A percentile compares a stretch with the other conserved stretches of the same genome.
These are phyloP conservation scores for Cladophialophora exuberans DNA, from an alignment of 2,329 filamentous ascomycete species.

Conservation along the genomic window DNA sequence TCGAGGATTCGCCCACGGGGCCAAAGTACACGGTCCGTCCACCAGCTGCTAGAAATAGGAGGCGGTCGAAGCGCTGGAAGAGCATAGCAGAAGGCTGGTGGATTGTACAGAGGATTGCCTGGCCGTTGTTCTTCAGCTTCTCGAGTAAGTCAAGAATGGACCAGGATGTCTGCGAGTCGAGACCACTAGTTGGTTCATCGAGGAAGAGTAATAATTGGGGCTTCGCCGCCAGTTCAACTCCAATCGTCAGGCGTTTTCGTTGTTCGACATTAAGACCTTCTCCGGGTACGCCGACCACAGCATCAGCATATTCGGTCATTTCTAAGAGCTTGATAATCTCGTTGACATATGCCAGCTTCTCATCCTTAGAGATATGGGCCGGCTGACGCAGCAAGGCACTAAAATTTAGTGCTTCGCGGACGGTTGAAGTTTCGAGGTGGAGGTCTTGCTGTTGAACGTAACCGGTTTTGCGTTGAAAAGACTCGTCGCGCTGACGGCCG, in stretches of 20 bases:
- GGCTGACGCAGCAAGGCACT: slow-evolving; percentile 85
- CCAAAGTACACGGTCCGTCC: slow-evolving; percentile 73
- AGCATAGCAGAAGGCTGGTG: slow-evolving; percentile 96
- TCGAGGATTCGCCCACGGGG: slow-evolving; percentile 64
- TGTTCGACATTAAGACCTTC: slow-evolving; percentile 69
- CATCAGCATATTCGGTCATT: slow-evolving; percentile 88
- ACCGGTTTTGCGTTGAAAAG: slow-evolving; percentile 89
- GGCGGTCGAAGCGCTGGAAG: slow-evolving; percentile 78
- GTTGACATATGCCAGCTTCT: slow-evolving; percentile 86
- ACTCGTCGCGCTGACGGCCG: slow-evolving; percentile 71
- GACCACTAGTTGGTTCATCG: slow-evolving; percentile 91
- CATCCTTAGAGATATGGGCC: slow-evolving; percentile 67
- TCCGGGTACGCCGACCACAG: slow-evolving; percentile 85
- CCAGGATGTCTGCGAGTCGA: slow-evolving; percentile 93
- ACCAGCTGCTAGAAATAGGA: slow-evolving; percentile 66
- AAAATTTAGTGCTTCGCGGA: slow-evolving; percentile 85
- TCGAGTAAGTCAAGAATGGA: slow-evolving; percentile 85
- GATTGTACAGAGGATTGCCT: slow-evolving; percentile 95
- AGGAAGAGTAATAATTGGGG: slow-evolving; percentile 87
- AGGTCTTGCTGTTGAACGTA: slow-evolving; percentile 94
- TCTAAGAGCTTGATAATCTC: slow-evolving; percentile 89
- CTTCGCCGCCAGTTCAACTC: slow-evolving; percentile 93
- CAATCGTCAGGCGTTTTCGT: slow-evolving; percentile 81
- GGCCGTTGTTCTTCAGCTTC: slow-evolving; percentile 84
- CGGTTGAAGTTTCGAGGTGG: slow-evolving; percentile 80